Conservation (phyloP, 2,329 filamentous ascomycete genomes). For the Ascochyta koolunga region DNA sequence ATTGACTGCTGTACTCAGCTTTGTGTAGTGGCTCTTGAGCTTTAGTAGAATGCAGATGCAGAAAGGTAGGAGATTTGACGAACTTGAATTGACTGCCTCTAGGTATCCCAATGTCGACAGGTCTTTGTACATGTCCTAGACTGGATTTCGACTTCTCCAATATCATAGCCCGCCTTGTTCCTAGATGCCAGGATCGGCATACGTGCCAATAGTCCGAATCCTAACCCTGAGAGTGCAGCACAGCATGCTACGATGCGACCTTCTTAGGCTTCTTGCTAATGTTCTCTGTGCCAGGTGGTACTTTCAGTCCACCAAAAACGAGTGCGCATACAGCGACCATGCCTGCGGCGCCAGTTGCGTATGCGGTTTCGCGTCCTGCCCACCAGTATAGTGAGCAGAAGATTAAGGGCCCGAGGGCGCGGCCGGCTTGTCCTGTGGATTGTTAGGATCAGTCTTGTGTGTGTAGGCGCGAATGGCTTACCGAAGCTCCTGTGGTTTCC, state of each 20-base stretch:
- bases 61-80: not conserved
- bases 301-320: constrained; percentile 74
- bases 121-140: not conserved
- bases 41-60: not conserved
- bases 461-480: constrained; percentile 27
- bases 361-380: constrained; percentile 88
- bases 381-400: constrained; percentile 99
- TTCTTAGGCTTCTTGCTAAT: constrained; percentile 34
- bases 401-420: constrained; percentile 82
- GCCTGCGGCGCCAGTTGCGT: constrained; percentile 77
- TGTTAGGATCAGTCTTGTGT: constrained; percentile 17
- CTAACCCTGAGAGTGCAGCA: not conserved
- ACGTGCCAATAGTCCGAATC: not conserved
- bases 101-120: not conserved
- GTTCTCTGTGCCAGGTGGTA: constrained; percentile 57
- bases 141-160: not conserved
- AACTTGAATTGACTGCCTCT: not conserved
- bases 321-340: constrained; percentile 76
- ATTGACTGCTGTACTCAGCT: not conserved
- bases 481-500: constrained; percentile 76
- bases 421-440: constrained; percentile 77
- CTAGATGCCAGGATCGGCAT: not conserved
- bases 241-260: not conserved
- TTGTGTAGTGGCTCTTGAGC: not conserved
- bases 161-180: not conserved